A percentile compares a stretch with the other conserved stretches of the same genome.
phyloP scores from a whole-genome alignment of 805 yeast species.

The Cyberlindnera maclurae region DNA sequence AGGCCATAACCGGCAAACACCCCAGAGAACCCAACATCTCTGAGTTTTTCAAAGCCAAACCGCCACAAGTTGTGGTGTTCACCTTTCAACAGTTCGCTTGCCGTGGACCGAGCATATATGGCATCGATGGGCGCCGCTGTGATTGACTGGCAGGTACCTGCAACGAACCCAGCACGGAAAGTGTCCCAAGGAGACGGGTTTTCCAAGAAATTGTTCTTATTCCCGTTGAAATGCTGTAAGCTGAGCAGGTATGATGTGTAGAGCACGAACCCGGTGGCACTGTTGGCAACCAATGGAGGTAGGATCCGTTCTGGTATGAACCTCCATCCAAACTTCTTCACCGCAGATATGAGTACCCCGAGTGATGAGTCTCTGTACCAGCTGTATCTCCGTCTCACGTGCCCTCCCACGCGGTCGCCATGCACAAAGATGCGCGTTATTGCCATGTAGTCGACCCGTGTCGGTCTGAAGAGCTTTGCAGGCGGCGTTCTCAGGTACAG shows the following conservation, averaged over 20 bases:
- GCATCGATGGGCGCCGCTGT: conserved; percentile 95
- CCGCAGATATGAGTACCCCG: conserved; percentile 65
- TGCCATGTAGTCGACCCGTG: conserved; percentile 80
- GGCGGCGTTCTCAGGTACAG: conserved; percentile 73
- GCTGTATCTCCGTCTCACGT: conserved; percentile 31
- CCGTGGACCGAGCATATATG: conserved; percentile 71
- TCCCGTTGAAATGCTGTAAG: conserved; percentile 31
- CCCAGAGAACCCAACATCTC: conserved; percentile 71
- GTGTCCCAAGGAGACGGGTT: conserved; percentile 42
- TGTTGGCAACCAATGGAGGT: conserved; percentile 85
- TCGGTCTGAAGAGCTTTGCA: conserved; percentile 82
- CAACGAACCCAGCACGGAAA: conserved; percentile 71
- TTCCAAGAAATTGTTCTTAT: conserved; percentile 16
- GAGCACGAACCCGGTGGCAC: conserved; percentile 79
- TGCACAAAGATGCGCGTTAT: conserved; percentile 48
- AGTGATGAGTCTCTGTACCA: conserved; percentile 63
- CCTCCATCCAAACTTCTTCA: conserved; percentile 75
- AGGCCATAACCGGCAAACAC: conserved; percentile 88
- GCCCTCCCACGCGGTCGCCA: conserved; percentile 31
- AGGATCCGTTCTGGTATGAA: conserved; percentile 72
- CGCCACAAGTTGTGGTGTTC: conserved; percentile 68
- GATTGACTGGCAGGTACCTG: conserved; percentile 82
- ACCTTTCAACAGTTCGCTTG: conserved; percentile 65
- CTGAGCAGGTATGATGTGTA: conserved; percentile 74
- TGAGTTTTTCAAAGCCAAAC: conserved; percentile 62